Conservation (phyloP, 1,139 yeast genomes). For the Debaryomyces coudertii region DNA sequence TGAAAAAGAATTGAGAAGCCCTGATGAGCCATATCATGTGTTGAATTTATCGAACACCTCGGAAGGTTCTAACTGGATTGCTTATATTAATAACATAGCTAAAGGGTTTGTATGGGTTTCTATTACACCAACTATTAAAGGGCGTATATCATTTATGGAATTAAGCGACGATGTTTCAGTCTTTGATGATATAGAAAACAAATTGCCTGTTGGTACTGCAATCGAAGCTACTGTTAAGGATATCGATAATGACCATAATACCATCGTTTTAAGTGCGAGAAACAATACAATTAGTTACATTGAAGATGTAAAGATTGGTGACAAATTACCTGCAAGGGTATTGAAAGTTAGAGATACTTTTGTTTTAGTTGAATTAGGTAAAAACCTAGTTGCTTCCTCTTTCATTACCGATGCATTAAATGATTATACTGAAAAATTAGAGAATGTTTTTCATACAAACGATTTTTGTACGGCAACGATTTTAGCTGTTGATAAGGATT, state of each 20-base stretch:
- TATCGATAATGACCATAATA: conserved; percentile 56
- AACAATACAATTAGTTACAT: conserved; percentile 41
- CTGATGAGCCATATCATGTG: conserved; percentile 27
- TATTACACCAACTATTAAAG: conserved; percentile 68
- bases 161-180: conserved; percentile 57
- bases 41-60: conserved; percentile 42
- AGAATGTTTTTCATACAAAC: conserved; percentile 55
- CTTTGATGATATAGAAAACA: conserved; percentile 54
- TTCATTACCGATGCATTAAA: conserved; percentile 79
- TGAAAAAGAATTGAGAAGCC: conserved; percentile 28
- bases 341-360: conserved; percentile 62
- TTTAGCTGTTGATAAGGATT: conserved; percentile 55
- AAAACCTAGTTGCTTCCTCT: conserved; percentile 63
- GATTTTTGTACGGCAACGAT: conserved; percentile 67
- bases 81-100: conserved; percentile 57
- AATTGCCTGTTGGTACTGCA: conserved; percentile 73
- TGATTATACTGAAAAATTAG: conserved; percentile 61
- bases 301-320: conserved; percentile 60
- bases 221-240: conserved; percentile 59
- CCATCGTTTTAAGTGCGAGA: conserved; percentile 56
- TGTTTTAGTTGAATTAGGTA: conserved; percentile 70
- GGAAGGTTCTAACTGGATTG: conserved; percentile 48
- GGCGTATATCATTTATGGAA: conserved; percentile 69
- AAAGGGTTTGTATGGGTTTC: conserved; percentile 68
- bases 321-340: conserved; percentile 65